phyloP scores from a whole-genome alignment of 345 rosid species.

The Streptanthus diversifolius region DNA sequence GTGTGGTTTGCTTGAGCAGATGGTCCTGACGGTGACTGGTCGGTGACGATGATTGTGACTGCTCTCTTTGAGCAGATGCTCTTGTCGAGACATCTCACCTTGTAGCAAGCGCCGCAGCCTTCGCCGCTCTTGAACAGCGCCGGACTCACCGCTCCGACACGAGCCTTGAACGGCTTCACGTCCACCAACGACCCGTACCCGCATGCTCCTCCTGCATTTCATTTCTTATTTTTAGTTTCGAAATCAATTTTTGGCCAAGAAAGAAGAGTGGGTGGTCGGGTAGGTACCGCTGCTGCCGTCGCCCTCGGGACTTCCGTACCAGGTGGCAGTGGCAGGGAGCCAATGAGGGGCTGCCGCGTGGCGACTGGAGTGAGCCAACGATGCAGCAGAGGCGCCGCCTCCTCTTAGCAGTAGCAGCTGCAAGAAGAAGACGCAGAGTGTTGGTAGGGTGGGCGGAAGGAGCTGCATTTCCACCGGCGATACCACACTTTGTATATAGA shows the following conservation, averaged over 20 bases:
- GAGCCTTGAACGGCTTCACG: conserved; percentile 74
- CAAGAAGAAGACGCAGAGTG: conserved; percentile 11
- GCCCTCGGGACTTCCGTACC: conserved; percentile 97
- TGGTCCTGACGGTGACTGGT: conserved; percentile 69
- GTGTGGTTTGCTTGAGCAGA: conserved; percentile 56
- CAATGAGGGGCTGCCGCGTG: conserved; percentile 45
- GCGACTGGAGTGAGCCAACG: conserved; percentile 26
- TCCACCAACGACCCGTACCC: conserved; percentile 91
- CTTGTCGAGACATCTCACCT: conserved; percentile 69
- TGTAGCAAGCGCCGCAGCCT: conserved; percentile 96
- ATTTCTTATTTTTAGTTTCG: not conserved
- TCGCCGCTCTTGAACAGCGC: conserved; percentile 75
- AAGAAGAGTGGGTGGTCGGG: not conserved
- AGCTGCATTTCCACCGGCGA: conserved; percentile 40
- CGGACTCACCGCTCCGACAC: conserved; percentile 94
- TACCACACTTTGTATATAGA: not conserved
- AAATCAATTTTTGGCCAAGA: not conserved
- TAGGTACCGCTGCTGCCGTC: conserved; percentile 84
- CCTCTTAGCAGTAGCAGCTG: conserved; percentile 1
- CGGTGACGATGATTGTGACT: conserved; percentile 86
- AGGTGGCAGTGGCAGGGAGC: conserved; percentile 92
- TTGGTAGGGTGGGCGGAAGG: conserved; percentile 13
- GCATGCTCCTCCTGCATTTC: conserved; percentile 81
- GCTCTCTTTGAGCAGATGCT: conserved; percentile 75
- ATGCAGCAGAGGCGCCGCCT: not conserved